Percentiles rank a stretch among this genome's conserved stretches.
Evolutionary conservation across 1,284 basidiomycete species (phyloP).

Genomic region (Thelephora terrestris): DNA sequence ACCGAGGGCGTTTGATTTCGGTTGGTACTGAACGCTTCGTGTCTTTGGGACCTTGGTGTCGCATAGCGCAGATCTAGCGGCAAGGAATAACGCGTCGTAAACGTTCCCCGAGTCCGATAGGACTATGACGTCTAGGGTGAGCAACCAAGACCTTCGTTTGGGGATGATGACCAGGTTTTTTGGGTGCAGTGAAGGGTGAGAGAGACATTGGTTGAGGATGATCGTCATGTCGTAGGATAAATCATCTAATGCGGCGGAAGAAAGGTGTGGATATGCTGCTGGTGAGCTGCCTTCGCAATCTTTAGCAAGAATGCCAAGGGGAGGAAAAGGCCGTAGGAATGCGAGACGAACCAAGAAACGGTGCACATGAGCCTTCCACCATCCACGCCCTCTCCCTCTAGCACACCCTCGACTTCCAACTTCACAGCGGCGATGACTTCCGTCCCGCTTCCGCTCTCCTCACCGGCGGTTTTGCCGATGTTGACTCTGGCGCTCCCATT

Average conservation of each 20-base stretch:
- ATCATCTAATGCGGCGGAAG: slow-evolving; percentile 54
- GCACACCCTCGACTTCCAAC: slow-evolving; percentile 56
- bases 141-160: slow-evolving; percentile 55
- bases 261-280: slow-evolving; percentile 62
- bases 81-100: slow-evolving; percentile 68
- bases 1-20: slow-evolving; percentile 22
- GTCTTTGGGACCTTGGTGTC: slow-evolving; percentile 73
- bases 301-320: neutral
- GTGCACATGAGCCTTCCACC: slow-evolving; percentile 52
- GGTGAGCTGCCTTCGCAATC: slow-evolving; percentile 51
- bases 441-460: slow-evolving; percentile 52
- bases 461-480: slow-evolving; percentile 43
- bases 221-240: slow-evolving; percentile 58
- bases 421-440: slow-evolving; percentile 63
- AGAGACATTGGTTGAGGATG: slow-evolving; percentile 46
- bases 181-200: slow-evolving; percentile 53
- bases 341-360: slow-evolving; percentile 60
- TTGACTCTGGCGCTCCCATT: slow-evolving; percentile 69
- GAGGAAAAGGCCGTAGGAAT: slow-evolving; percentile 3
- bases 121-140: slow-evolving; percentile 59
- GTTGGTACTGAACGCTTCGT: slow-evolving; percentile 47
- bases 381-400: slow-evolving; percentile 35
- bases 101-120: slow-evolving; percentile 65
- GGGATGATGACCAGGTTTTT: slow-evolving; percentile 53
- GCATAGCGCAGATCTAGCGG: slow-evolving; percentile 64